These are phyloP conservation scores for Penicillium verrucosum DNA, from an alignment of 2,329 filamentous ascomycete species.

Conservation along the genomic window DNA sequence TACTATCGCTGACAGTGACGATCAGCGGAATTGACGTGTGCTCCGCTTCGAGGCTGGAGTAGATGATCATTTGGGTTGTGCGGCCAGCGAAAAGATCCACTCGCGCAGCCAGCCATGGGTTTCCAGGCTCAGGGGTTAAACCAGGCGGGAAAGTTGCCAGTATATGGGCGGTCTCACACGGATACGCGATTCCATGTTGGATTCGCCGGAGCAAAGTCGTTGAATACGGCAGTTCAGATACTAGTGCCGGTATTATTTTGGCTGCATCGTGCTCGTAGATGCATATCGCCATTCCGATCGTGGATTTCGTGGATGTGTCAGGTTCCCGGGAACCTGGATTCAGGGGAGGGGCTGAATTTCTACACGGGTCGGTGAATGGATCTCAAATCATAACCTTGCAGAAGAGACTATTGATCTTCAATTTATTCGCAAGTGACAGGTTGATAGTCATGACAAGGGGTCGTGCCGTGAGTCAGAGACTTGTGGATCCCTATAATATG, in stretches of 20 bases:
- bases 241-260: constrained; percentile 29
- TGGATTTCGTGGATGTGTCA: not conserved
- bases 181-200: constrained; percentile 36
- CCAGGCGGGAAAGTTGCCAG: constrained; percentile 33
- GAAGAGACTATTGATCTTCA: not conserved
- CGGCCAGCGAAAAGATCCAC: constrained; percentile 40
- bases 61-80: constrained; percentile 43
- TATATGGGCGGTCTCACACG: constrained; percentile 32
- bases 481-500: not conserved
- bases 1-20: constrained; percentile 8
- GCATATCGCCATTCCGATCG: not conserved
- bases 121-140: constrained; percentile 8
- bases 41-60: constrained; percentile 40
- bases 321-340: constrained; percentile 5
- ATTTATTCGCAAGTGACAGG: not conserved
- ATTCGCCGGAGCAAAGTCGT: constrained; percentile 39
- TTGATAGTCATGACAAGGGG: not conserved
- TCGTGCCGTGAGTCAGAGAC: not conserved
- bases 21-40: constrained; percentile 20
- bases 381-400: not conserved
- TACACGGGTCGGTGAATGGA: not conserved
- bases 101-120: constrained; percentile 41
- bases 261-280: constrained; percentile 21
- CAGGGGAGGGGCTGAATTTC: not conserved
- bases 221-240: constrained; percentile 38